Evolutionary conservation across 352 stramenopile species (phyloP).

Genomic region (Pythium rishiriense): DNA sequence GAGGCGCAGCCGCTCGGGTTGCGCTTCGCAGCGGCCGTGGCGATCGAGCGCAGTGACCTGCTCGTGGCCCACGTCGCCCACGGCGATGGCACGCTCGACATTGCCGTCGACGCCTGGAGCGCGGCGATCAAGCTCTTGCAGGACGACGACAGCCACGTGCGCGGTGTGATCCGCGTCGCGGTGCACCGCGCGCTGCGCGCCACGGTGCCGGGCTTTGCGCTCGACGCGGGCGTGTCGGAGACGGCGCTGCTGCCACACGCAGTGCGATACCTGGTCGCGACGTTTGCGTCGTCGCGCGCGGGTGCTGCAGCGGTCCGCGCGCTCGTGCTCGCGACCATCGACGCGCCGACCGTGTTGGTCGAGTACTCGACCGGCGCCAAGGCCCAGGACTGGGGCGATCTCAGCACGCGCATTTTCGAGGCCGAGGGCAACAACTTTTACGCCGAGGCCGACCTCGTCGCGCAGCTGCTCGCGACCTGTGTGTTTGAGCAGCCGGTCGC

Average conservation of each 20-base stretch:
- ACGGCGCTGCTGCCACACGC: conserved; percentile 54
- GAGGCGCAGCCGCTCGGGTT: conserved; percentile 62
- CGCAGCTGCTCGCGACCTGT: conserved; percentile 41
- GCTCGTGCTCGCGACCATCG: conserved; percentile 40
- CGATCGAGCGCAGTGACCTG: conserved; percentile 49
- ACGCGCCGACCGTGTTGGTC: conserved; percentile 40
- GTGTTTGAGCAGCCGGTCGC: conserved; percentile 27
- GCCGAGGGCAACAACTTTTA: conserved; percentile 83
- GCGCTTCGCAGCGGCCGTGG: conserved; percentile 54
- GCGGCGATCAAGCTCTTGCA: conserved; percentile 64
- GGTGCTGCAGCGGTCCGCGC: conserved; percentile 31
- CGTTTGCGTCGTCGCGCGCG: conserved; percentile 34
- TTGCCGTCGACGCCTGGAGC: conserved; percentile 57
- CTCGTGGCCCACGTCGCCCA: conserved; percentile 29
- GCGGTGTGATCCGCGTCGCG: conserved; percentile 33
- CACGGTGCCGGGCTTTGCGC: neutral
- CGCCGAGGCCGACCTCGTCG: conserved; percentile 56
- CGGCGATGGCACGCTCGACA: conserved; percentile 13
- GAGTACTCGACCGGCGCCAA: conserved; percentile 47
- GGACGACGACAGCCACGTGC: conserved; percentile 57
- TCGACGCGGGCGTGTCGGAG: conserved; percentile 37
- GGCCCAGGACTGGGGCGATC: conserved; percentile 49
- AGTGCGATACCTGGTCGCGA: conserved; percentile 46
- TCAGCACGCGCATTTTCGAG: conserved; percentile 77
- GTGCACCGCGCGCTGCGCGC: conserved; percentile 37